Percentiles rank a stretch among this genome's conserved stretches.
phyloP scores from a whole-genome alignment of 768 basidiomycete genomes.

The Gloeopeniophorella convolvens region DNA sequence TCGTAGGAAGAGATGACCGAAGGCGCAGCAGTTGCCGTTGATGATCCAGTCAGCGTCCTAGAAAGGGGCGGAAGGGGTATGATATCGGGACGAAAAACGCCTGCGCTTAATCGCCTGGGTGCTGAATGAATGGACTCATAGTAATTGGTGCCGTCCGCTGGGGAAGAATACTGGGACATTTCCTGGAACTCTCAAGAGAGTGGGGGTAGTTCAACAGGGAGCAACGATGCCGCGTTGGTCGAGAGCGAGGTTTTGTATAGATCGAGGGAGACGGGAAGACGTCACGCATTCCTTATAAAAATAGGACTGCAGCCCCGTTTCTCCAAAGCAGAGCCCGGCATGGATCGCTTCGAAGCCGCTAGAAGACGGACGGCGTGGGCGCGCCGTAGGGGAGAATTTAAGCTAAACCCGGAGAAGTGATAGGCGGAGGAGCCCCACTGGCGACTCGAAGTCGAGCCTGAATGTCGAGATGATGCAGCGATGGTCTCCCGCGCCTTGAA shows the following conservation, averaged over 20 bases:
- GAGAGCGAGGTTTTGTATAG: neutral
- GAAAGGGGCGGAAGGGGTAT: slow-evolving; percentile 13
- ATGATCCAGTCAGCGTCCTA: slow-evolving; percentile 7
- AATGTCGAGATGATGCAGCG: too few species aligned
- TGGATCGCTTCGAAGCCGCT: neutral
- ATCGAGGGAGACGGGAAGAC: neutral
- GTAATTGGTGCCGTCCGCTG: slow-evolving; percentile 12
- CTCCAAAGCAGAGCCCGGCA: too few species aligned
- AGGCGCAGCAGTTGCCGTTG: neutral
- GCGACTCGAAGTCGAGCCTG: too few species aligned
- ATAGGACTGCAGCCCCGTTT: too few species aligned
- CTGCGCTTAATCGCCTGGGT: slow-evolving; percentile 16
- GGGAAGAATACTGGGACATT: slow-evolving; percentile 12
- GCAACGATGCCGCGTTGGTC: neutral
- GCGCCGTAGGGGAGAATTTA: too few species aligned
- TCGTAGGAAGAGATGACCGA: neutral
- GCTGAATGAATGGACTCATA: slow-evolving; percentile 17
- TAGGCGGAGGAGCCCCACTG: too few species aligned
- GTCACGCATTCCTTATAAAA: slow-evolving; percentile 10
- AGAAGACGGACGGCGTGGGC: neutral
- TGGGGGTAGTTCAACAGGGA: too few species aligned
- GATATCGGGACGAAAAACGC: slow-evolving; percentile 16
- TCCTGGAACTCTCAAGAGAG: neutral
- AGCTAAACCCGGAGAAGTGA: too few species aligned
- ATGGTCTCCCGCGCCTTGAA: too few species aligned